Evolutionary conservation across 192 early-diverging fungal genomes (phyloP), one percentile per base, ranked within the genome.

Genomic region (Powellomyces hirtus): DNA sequence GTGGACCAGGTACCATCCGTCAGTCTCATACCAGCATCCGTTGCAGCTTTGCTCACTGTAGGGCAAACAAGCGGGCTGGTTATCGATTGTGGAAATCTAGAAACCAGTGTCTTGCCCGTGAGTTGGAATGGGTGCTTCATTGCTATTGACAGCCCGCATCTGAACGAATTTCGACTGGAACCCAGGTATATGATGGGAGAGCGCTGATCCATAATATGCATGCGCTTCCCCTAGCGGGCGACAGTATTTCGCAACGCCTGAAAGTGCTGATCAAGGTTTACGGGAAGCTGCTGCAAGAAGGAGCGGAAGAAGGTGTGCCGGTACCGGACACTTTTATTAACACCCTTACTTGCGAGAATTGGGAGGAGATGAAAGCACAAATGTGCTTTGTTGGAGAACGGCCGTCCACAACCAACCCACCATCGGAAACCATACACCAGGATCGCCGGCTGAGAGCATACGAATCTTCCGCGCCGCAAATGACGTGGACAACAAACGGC

Each of bases 71-170:
- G 86, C 5, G 95, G 95, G 0, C 75, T 97, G 57, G 93, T 97
- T 0, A 79, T 97, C 20, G 94, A 97, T 72, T 90, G 89, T 66
- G 95, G 94, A 0, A 82, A 92, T 64, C 71, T 92, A 18, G 86
- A 86, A 42, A 88, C 89, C 6, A 84, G 85, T 5, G 90, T 91
- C 2, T 62, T 91, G 42, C 94, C 94, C 33, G 93, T 96, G 80
- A 59, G 79, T 42, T 42, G 10, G 11, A n/a, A 42, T 42, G n/a
- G n/a, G n/a, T n/a, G n/a, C n/a, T n/a, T n/a, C n/a, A n/a, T n/a
- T n/a, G n/a, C n/a, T n/a, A n/a, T n/a, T n/a, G n/a, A n/a, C n/a
- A n/a, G n/a, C n/a, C n/a, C n/a, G n/a, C n/a, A n/a, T n/a, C n/a
- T n/a, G n/a, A n/a, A n/a, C n/a, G 46, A 24, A 2, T 38, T 42